These are phyloP conservation scores for Apiotrichum montevideense DNA, from an alignment of 1,284 basidiomycete species.

Conservation along the genomic window DNA sequence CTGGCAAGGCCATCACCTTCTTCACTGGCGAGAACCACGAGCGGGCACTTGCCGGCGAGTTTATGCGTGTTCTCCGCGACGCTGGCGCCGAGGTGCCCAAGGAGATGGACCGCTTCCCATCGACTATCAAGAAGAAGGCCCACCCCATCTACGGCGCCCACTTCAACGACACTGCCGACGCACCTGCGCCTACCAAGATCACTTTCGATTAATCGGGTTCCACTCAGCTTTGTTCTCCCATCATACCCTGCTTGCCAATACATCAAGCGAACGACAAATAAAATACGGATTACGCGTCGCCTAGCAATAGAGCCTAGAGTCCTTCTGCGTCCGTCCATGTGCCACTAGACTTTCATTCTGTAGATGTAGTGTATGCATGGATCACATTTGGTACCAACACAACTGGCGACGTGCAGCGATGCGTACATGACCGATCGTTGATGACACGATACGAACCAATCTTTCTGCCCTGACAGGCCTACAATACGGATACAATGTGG, in stretches of 20 bases:
- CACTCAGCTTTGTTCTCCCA: too few species aligned
- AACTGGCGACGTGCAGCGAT: too few species aligned
- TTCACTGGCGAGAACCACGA: constrained; percentile 89
- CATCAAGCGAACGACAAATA: background rate
- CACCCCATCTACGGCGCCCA: constrained; percentile 57
- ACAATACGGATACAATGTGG: too few species aligned
- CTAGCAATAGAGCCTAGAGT: background rate
- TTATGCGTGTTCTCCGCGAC: constrained; percentile 85
- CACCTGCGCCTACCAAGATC: constrained; percentile 80
- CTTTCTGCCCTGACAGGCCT: too few species aligned
- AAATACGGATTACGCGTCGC: background rate
- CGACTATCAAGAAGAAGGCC: constrained; percentile 92
- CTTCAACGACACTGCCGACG: constrained; percentile 68
- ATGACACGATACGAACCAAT: too few species aligned
- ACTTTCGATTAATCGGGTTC: constrained; percentile 55
- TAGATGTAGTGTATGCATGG: constrained; percentile 9
- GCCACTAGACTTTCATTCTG: constrained; percentile 1
- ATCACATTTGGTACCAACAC: too few species aligned
- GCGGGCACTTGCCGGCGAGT: constrained; percentile 81
- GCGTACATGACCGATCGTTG: too few species aligned
- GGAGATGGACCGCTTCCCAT: constrained; percentile 81
- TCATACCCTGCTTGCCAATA: too few species aligned
- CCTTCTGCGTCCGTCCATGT: background rate
- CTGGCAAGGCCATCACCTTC: constrained; percentile 91
- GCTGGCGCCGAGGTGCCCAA: constrained; percentile 67